Base-by-base conservation (phyloP, 2,329 filamentous ascomycete species). In the Phaeosphaeria sp. region DNA sequence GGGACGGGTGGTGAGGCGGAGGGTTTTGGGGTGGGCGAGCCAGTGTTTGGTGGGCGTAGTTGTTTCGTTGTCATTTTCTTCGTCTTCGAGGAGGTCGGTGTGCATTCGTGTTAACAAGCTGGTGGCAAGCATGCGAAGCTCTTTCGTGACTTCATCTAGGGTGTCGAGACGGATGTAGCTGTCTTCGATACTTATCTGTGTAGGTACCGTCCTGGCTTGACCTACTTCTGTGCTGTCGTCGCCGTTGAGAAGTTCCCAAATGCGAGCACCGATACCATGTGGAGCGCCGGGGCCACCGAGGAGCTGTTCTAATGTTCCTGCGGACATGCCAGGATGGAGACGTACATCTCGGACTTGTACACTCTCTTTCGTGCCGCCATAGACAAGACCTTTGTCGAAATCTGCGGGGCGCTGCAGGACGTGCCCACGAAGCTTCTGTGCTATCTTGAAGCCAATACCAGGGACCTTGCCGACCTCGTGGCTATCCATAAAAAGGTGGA, bases 121-220 rank as follows among this genome's bases (percentile, higher is more conserved):
- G 13, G 80, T 81, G 0, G 90, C 83, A 2, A 97, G 80, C 58
- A 86, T 83, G n/a, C 80, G 77, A 42, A 97, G 80, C 76, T 96
- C 89, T 61, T 85, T 86, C 43, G 81, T 78, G 27, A 96, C 87
- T 57, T 88, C 84, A 1, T 86, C 76, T 51, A 89, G 73, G 0
- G 83, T 87, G 64, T 90, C 86, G 1, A 97, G 80, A 0, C 88
- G 87, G 22, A 86, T 84, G 74, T 96, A 98, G 17, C 92, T 95
- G 77, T 98, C 93, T 73, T 98, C 94, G 62, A 98, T 95, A 75
- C 92, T 95, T 73, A 98, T 96, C 76, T 97, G 93, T 1, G 87
- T 88, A 0, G 94, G 94, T 1, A 96, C 78, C 45, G 88, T 85
- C 65, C 86, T 86, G 1, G 88, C 90, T 61, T 88, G 83, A 49